phyloP scores from a whole-genome alignment of 768 basidiomycete genomes.

The Suillus sp. region DNA sequence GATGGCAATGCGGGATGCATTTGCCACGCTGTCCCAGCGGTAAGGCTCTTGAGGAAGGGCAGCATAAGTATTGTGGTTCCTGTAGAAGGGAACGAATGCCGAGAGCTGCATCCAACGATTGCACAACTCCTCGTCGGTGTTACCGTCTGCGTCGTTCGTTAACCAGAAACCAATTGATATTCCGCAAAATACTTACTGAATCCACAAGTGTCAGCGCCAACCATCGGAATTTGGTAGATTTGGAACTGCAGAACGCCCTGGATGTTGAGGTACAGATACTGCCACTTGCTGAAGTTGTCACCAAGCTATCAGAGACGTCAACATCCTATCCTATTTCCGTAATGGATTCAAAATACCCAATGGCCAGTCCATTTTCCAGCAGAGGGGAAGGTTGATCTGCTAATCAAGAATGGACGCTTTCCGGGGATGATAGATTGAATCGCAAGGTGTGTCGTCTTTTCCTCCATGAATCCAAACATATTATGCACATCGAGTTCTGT shows the following conservation, averaged over 20 bases:
- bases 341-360: constrained; percentile 46
- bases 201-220: constrained; percentile 69
- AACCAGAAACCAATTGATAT: background rate
- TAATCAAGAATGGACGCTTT: constrained; percentile 70
- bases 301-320: constrained; percentile 49
- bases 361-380: constrained; percentile 73
- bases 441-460: constrained; percentile 63
- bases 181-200: constrained; percentile 25
- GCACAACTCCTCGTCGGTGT: constrained; percentile 80
- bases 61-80: constrained; percentile 71
- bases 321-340: background rate
- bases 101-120: constrained; percentile 87
- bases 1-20: constrained; percentile 72
- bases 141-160: constrained; percentile 24
- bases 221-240: constrained; percentile 81
- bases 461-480: constrained; percentile 73
- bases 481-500: constrained; percentile 71
- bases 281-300: constrained; percentile 77
- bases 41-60: constrained; percentile 81
- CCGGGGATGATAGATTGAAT: constrained; percentile 54
- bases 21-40: constrained; percentile 78
- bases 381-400: constrained; percentile 69
- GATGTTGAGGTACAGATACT: constrained; percentile 68
- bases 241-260: constrained; percentile 83
- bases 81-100: constrained; percentile 80